Evolutionary conservation across 2,329 filamentous ascomycete species (phyloP).

Genomic region (Fusarium coffeatum): DNA sequence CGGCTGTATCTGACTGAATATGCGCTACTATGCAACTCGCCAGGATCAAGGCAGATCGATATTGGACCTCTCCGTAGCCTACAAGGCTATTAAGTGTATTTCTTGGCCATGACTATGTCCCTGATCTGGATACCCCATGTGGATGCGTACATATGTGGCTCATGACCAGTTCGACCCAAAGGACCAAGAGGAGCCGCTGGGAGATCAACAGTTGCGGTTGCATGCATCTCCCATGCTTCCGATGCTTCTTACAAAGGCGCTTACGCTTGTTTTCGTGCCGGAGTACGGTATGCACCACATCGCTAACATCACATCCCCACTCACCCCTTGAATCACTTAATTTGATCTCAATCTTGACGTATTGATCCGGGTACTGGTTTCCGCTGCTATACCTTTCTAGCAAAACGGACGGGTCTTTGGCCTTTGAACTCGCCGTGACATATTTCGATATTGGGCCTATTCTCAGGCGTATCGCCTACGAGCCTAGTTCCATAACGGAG

Average conservation of each 20-base stretch:
- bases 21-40: not conserved
- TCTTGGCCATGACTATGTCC: not conserved
- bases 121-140: not conserved
- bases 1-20: not conserved
- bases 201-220: conserved; percentile 3
- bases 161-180: not conserved
- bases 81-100: conserved; percentile 7
- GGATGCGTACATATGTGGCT: conserved; percentile 1
- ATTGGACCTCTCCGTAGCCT: not conserved
- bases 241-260: conserved; percentile 8
- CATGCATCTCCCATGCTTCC: not conserved
- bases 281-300: conserved; percentile 9
- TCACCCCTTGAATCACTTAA: conserved; percentile 34
- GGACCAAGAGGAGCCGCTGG: not conserved
- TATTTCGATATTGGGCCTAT: conserved; percentile 18
- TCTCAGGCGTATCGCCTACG: conserved; percentile 22
- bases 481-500: conserved; percentile 17
- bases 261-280: conserved; percentile 13
- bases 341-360: conserved; percentile 11
- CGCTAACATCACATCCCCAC: conserved; percentile 31
- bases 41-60: conserved; percentile 16
- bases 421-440: conserved; percentile 22
- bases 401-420: conserved; percentile 18
- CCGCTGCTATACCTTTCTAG: not conserved
- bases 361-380: conserved; percentile 5